Percentiles rank a stretch among this genome's conserved stretches.
phyloP scores from a whole-genome alignment of 768 basidiomycete species.

The Kwoniella pini region DNA sequence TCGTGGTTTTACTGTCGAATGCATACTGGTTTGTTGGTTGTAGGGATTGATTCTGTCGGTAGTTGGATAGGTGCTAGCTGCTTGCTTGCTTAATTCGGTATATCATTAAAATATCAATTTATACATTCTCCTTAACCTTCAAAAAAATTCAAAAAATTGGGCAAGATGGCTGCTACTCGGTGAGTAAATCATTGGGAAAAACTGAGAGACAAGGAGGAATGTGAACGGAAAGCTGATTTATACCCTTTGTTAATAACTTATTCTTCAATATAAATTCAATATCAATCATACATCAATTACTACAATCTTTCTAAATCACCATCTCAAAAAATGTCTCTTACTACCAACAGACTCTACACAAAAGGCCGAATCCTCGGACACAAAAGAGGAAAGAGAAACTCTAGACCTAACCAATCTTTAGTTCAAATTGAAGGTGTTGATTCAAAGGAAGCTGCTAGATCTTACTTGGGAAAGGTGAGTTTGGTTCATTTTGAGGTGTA shows the following conservation, averaged over 20 bases:
- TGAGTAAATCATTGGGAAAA: conserved; percentile 9
- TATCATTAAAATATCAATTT: neutral
- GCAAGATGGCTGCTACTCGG: conserved; percentile 33
- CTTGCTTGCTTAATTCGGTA: neutral
- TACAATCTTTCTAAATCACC: neutral
- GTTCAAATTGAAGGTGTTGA: conserved; percentile 96
- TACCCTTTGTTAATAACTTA: neutral
- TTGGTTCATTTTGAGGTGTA: neutral
- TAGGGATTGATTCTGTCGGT: no score
- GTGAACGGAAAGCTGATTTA: conserved; percentile 5
- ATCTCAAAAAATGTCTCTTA: no score
- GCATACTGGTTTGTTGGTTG: neutral
- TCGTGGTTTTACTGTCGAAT: neutral
- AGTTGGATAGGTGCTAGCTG: no score
- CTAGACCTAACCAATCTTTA: conserved; percentile 91
- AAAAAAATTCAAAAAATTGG: conserved; percentile 18
- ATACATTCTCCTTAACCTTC: conserved; percentile 11
- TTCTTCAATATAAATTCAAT: no score
- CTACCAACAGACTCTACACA: conserved; percentile 77
- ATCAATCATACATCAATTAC: no score
- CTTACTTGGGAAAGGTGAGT: conserved; percentile 96
- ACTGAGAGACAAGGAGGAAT: neutral
- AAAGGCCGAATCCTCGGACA: conserved; percentile 97
- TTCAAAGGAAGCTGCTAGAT: conserved; percentile 89
- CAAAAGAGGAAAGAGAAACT: conserved; percentile 98